Evolutionary conservation across 192 early-diverging fungal species (phyloP), one percentile per base, ranked within the genome.

Genomic region (Obelidium mucronatum): DNA sequence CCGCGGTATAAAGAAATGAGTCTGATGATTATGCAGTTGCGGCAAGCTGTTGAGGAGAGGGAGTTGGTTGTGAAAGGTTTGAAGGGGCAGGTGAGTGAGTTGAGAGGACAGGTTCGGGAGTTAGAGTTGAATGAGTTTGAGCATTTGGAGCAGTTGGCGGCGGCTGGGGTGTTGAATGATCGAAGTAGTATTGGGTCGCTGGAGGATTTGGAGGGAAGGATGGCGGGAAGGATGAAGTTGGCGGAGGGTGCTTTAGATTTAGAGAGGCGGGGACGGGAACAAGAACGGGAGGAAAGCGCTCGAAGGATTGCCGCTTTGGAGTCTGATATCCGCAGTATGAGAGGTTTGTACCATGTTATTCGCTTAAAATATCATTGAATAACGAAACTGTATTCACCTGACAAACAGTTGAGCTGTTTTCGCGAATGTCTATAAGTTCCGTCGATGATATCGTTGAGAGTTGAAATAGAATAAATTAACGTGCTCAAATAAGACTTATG

Each of bases 251-350:
- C 75, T 0, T 69, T 83, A 13, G 82, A 83, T 2, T 34, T 64
- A 4, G 79, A 81, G 54, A 76, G 64, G 22, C 54, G 51, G 40
- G 42, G 70, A 36, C 19, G 82, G 33, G 42, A 33, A 13, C 55
- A 67, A 44, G 79, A 81, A 36, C 58, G 56, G 26, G 58, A 64
- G 51, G 58, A 52, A 34, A 56, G 37, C 26, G 61, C 34, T 2
- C 62, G 78, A 39, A 64, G 64, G 67, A 79, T 84, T 65, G 77
- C 79, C 11, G 37, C 24, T 28, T 52, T 84, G 52, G 79, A 84
- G 51, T 76, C 73, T 33, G 82, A 84, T 34, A 26, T 84, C 34
- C 70, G 76, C 24, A 34, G 51, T n/a, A n/a, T n/a, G n/a, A n/a
- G n/a, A n/a, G n/a, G n/a, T n/a, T n/a, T n/a, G n/a, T n/a, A n/a